phyloP scores from a whole-genome alignment of 2,329 filamentous ascomycete genomes.

The Alternaria alternata region DNA sequence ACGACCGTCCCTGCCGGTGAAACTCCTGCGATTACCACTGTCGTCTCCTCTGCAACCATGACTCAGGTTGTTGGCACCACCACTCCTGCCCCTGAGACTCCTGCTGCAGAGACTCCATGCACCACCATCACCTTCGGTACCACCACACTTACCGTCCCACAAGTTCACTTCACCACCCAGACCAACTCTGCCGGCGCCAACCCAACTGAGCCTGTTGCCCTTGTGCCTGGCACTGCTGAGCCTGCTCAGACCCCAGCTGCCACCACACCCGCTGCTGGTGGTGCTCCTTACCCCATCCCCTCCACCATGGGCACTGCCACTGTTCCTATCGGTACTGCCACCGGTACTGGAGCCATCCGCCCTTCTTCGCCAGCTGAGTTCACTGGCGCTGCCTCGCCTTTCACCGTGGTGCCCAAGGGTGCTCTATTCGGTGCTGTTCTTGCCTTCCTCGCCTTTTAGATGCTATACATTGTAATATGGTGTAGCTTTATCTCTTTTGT shows the following conservation, averaged over 20 bases:
- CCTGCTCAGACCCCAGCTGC: conserved; percentile 44
- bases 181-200: conserved; percentile 39
- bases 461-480: conserved; percentile 5
- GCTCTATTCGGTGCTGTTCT: conserved; percentile 41
- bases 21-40: conserved; percentile 6
- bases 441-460: conserved; percentile 48
- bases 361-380: conserved; percentile 39
- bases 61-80: conserved; percentile 1
- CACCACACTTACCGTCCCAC: conserved; percentile 57
- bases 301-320: conserved; percentile 35
- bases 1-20: conserved; percentile 16
- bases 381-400: conserved; percentile 44
- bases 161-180: conserved; percentile 55
- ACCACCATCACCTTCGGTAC: conserved; percentile 56
- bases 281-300: conserved; percentile 35
- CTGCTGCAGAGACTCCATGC: conserved; percentile 17
- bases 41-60: not conserved
- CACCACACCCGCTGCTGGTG: conserved; percentile 15
- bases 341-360: conserved; percentile 33
- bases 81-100: conserved; percentile 2
- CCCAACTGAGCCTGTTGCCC: conserved; percentile 45
- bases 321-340: conserved; percentile 24
- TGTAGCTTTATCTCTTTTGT: not conserved
- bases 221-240: conserved; percentile 43
- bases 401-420: conserved; percentile 31